Evolutionary conservation across 2,329 filamentous ascomycete genomes (phyloP).

Genomic region (Xylaria digitata): DNA sequence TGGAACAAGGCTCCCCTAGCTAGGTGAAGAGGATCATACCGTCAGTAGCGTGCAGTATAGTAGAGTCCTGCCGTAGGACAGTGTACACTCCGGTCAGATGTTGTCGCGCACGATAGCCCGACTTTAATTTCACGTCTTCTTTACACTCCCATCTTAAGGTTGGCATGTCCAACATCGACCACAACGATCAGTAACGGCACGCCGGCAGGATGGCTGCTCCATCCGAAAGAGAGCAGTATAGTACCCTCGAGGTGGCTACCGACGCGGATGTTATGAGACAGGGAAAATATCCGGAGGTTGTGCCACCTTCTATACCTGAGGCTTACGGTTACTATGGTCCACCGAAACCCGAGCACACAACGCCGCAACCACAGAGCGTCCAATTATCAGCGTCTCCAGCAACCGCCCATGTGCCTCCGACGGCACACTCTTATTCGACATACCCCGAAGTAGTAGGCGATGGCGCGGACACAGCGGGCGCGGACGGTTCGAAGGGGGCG

Average conservation of each 20-base stretch:
- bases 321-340: constrained; percentile 31
- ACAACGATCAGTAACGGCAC: constrained; percentile 14
- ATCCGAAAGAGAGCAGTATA: constrained; percentile 24
- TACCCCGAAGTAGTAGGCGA: constrained; percentile 31
- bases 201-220: constrained; percentile 31
- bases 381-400: constrained; percentile 2
- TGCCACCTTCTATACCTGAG: constrained; percentile 24
- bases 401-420: neutral
- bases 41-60: neutral
- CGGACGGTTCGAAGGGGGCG: constrained; percentile 11
- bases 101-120: constrained; percentile 1
- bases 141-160: neutral
- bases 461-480: neutral
- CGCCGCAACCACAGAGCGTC: neutral
- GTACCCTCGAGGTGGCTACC: constrained; percentile 34
- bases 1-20: constrained; percentile 10
- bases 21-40: neutral
- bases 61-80: neutral
- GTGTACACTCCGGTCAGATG: neutral
- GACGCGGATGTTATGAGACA: constrained; percentile 24
- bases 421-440: constrained; percentile 26
- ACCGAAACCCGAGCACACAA: constrained; percentile 14
- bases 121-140: neutral
- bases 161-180: constrained; percentile 19
- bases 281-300: constrained; percentile 34